Base-by-base conservation (phyloP, 2,329 filamentous ascomycete genomes). In the Apiospora aurea region DNA sequence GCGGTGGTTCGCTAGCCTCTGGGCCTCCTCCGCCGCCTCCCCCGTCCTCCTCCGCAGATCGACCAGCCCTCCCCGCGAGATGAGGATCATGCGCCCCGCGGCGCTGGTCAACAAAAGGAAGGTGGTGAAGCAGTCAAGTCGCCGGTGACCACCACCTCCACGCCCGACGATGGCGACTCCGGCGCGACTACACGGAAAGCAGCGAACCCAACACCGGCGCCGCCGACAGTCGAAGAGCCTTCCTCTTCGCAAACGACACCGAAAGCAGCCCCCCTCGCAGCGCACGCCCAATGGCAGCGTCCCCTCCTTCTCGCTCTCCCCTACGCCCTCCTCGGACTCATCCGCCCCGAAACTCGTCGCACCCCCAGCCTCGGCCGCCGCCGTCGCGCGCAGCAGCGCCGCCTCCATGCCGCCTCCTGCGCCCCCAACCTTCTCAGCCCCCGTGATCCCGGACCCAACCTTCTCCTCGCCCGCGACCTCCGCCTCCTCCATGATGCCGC, bases 221-320 rank as follows among this genome's bases (percentile, higher is more conserved):
- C 80, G 67, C 72, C 51, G 71, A 71, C 73, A 70, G 41, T 76
- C 64, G 75, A 78, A 47, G 77, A 79, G 46, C 80, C 81, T 6
- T 74, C 77, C 6, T 74, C 77, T 24, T 73, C 84, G 67, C 85
- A 88, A 71, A 85, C 85, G 0, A 90, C 88, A 0, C 88, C 89
- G 13, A 89, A 86, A 76, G 87, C 88, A 67, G 74, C 77, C 24
- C 78, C 78, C 81, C 0, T 72, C 80, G 24, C n/a, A 26, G 18
- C 68, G 34, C 18, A 69, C 73, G 7, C 75, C 76, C 18, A 72
- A 76, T 41, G 75, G 77, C 14, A 67, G 78, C 14, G 80, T 89
- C 2, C 87, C 87, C 1, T 83, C 81, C 38, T 83, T 90, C 72
- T 82, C 84, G 8, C 84, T 88, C 67, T 84, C 85, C 13, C 71